Evolutionary conservation across 306 rosid species (phyloP).

Genomic region (Senna tora): DNA sequence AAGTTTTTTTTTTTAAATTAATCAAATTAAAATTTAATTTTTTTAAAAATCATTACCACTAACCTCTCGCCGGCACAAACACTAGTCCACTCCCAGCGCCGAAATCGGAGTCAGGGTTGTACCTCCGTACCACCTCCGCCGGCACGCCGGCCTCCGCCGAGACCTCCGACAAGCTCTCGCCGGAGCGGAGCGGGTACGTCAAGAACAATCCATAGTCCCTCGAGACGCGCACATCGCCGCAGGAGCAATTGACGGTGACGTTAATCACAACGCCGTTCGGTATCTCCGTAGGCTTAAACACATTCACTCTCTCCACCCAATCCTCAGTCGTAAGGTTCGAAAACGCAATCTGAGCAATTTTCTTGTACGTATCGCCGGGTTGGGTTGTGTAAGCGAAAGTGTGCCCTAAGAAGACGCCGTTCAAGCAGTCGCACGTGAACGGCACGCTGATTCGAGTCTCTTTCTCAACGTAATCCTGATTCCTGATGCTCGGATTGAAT

Average conservation of each 20-base stretch:
- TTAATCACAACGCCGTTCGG: conserved; percentile 43
- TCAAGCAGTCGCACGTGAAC: conserved; percentile 66
- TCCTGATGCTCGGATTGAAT: conserved; percentile 46
- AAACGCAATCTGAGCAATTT: conserved; percentile 39
- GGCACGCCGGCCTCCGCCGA: conserved; percentile 44
- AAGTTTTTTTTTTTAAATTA: too few relatives aligned
- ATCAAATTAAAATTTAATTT: too few relatives aligned
- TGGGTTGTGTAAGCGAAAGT: conserved; percentile 53
- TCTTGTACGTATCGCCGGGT: conserved; percentile 37
- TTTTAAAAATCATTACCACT: neutral
- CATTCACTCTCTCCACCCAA: conserved; percentile 55
- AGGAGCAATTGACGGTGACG: conserved; percentile 70
- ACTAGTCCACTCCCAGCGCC: conserved; percentile 42
- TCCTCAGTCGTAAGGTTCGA: conserved; percentile 55
- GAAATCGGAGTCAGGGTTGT: conserved; percentile 49
- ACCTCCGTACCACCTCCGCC: conserved; percentile 44
- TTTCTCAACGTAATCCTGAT: neutral
- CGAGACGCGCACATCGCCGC: conserved; percentile 61
- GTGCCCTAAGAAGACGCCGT: conserved; percentile 59
- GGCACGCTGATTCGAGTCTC: conserved; percentile 54
- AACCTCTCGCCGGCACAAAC: conserved; percentile 84
- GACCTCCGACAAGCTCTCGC: conserved; percentile 41
- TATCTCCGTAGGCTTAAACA: neutral
- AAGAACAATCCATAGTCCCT: conserved; percentile 55
- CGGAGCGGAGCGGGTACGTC: conserved; percentile 55